Conservation (phyloP, 2,329 filamentous ascomycete genomes). For the Sporothrix dimorphospora region DNA sequence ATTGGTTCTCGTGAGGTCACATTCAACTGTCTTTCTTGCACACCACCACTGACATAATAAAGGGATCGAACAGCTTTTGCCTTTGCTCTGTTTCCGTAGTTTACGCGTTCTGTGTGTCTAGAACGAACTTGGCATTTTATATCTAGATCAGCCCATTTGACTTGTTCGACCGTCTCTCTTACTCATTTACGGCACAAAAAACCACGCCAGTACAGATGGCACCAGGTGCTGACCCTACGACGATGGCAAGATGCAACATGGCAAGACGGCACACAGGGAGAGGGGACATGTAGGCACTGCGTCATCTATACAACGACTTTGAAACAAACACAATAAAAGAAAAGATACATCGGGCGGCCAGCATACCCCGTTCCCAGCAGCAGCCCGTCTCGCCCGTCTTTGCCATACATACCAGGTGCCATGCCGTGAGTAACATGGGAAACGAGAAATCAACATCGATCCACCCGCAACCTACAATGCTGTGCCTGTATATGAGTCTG, state of each 20-base stretch:
- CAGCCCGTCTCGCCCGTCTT: background rate
- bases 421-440: background rate
- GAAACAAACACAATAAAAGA: background rate
- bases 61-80: background rate
- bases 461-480: background rate
- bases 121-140: background rate
- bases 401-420: background rate
- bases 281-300: background rate
- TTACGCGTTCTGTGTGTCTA: background rate
- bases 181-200: too few species aligned
- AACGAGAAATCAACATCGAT: background rate
- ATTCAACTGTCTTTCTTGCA: background rate
- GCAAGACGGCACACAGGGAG: background rate
- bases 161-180: background rate
- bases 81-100: background rate
- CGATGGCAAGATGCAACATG: background rate
- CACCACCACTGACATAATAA: conserved; percentile 9
- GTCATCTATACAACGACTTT: background rate
- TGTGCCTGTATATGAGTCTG: background rate
- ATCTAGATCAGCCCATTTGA: background rate
- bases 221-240: background rate
- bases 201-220: background rate
- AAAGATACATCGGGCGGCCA: background rate
- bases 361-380: background rate
- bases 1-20: conserved; percentile 1